Evolutionary conservation across 2,329 filamentous ascomycete species (phyloP).

Genomic region (Aplosporella prunicola): DNA sequence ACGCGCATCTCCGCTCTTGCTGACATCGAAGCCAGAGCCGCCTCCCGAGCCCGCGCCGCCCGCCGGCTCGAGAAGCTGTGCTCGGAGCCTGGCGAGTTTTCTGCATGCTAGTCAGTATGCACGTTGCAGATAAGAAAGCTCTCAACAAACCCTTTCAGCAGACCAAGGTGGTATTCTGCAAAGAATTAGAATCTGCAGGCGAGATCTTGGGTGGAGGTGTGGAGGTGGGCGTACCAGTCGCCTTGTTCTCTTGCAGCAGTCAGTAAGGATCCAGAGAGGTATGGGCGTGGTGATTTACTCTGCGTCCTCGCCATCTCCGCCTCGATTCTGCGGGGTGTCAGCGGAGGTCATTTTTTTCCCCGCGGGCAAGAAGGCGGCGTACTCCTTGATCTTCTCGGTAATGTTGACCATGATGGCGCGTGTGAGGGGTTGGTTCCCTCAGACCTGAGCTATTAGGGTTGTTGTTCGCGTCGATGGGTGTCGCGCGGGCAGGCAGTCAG

Average conservation of each 20-base stretch:
- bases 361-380: conserved; percentile 19
- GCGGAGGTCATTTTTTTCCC: background rate
- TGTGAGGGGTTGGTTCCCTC: conserved; percentile 6
- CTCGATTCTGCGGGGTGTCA: conserved; percentile 59
- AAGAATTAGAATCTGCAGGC: conserved; percentile 28
- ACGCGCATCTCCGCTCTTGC: conserved; percentile 90
- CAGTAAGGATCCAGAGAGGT: conserved; percentile 19
- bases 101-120: conserved; percentile 38
- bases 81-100: conserved; percentile 89
- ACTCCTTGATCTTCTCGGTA: conserved; percentile 99
- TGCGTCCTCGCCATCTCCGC: conserved; percentile 99
- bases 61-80: conserved; percentile 84
- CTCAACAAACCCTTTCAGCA: conserved; percentile 75
- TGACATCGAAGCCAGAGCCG: conserved; percentile 78
- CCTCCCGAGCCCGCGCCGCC: conserved; percentile 68
- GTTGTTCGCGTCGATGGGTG: no score
- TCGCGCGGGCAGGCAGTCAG: no score
- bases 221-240: conserved; percentile 61
- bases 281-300: conserved; percentile 52
- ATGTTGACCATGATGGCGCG: conserved; percentile 82
- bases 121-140: background rate
- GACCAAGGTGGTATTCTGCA: conserved; percentile 91
- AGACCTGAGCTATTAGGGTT: background rate
- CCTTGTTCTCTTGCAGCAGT: conserved; percentile 76
- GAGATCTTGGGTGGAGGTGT: conserved; percentile 8